Conservation (phyloP, 2,329 filamentous ascomycete genomes). For the Sclerotinia glacialis region DNA sequence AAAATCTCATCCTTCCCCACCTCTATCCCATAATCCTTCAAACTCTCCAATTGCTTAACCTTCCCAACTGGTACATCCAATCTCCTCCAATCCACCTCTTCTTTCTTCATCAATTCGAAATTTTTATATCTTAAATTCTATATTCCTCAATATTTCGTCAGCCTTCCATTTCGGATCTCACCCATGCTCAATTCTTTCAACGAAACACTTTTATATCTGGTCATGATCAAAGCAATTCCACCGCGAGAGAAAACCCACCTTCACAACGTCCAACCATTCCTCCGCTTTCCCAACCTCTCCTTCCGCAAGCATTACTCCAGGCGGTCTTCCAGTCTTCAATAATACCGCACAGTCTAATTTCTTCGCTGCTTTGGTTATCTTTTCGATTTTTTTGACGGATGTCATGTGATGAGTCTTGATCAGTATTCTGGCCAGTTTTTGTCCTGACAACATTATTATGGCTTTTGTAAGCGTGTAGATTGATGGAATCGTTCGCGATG, state of each 20-base stretch:
- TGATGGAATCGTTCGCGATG: not conserved
- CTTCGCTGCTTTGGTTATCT: constrained; percentile 62
- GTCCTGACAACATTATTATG: not conserved
- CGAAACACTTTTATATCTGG: not conserved
- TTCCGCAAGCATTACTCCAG: constrained; percentile 78
- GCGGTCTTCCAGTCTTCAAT: constrained; percentile 64
- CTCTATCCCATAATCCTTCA: constrained; percentile 32
- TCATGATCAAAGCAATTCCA: not conserved
- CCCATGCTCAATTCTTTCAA: not conserved
- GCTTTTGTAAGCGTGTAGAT: not conserved
- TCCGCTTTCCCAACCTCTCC: constrained; percentile 24
- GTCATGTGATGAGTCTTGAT: constrained; percentile 81
- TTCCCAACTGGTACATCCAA: constrained; percentile 28
- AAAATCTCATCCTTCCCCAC: constrained; percentile 28
- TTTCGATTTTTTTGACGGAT: constrained; percentile 68
- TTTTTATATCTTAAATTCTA: constrained; percentile 38
- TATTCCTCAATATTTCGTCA: not conserved
- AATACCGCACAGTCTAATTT: constrained; percentile 59
- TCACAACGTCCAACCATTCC: constrained; percentile 35
- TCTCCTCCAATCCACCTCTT: constrained; percentile 23
- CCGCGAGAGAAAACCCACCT: constrained; percentile 25
- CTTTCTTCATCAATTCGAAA: constrained; percentile 34
- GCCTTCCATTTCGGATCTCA: not conserved
- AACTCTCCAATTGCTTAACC: constrained; percentile 30
- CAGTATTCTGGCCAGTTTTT: constrained; percentile 47